Evolutionary conservation across 257 asterid species (phyloP).

Genomic region (Striga asiatica): DNA sequence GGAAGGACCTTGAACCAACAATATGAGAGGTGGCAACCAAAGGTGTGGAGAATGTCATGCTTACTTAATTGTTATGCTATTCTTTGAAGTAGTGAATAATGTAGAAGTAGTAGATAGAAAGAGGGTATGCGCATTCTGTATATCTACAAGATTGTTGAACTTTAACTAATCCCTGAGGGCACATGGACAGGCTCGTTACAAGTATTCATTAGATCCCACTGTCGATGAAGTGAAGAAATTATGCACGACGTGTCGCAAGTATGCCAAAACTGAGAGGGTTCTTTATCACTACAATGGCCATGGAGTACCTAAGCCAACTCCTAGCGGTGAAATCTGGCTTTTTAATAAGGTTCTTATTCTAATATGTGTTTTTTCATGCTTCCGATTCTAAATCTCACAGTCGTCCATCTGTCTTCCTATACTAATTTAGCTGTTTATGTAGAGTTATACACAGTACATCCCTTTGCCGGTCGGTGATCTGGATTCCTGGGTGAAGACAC

Average conservation of each 20-base stretch:
- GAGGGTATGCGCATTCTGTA: background rate
- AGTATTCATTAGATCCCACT: constrained; percentile 83
- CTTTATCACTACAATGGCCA: constrained; percentile 96
- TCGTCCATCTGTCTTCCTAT: constrained; percentile 1
- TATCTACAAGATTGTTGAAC: constrained; percentile 5
- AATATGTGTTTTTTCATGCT: constrained; percentile 3
- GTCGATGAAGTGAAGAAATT: constrained; percentile 92
- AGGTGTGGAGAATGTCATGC: constrained; percentile 37
- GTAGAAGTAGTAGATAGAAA: background rate
- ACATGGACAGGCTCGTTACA: constrained; percentile 70
- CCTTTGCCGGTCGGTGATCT: constrained; percentile 82
- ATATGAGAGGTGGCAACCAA: constrained; percentile 67
- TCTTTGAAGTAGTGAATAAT: background rate
- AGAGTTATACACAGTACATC: constrained; percentile 97
- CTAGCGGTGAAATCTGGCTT: constrained; percentile 95
- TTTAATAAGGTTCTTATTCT: constrained; percentile 64
- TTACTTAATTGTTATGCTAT: background rate
- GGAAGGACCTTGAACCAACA: constrained; percentile 48
- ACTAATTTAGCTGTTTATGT: constrained; percentile 25
- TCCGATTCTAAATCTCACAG: background rate
- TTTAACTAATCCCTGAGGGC: constrained; percentile 1
- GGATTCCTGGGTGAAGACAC: constrained; percentile 96
- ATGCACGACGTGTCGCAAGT: constrained; percentile 85
- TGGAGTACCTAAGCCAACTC: constrained; percentile 98
- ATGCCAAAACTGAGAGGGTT: constrained; percentile 96